phyloP scores from a whole-genome alignment of 106 monocot genomes.

The Dendrobium officinale region DNA sequence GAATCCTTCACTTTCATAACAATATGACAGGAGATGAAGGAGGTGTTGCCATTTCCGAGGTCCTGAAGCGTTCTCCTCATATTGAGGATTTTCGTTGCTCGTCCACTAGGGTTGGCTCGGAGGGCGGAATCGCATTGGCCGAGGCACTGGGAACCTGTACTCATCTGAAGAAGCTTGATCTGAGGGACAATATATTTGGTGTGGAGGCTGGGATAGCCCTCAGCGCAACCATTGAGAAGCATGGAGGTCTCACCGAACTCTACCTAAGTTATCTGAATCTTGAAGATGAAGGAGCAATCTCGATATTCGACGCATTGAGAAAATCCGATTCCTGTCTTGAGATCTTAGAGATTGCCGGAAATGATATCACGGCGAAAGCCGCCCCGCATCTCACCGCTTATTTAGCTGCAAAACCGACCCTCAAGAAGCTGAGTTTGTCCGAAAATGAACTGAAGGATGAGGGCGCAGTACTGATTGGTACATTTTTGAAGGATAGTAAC shows the following conservation, averaged over 20 bases:
- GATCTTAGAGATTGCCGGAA: slow-evolving; percentile 77
- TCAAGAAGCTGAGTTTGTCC: slow-evolving; percentile 59
- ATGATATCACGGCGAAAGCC: slow-evolving; percentile 56
- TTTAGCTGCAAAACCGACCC: slow-evolving; percentile 26
- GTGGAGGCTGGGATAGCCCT: slow-evolving; percentile 62
- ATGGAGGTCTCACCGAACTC: slow-evolving; percentile 50
- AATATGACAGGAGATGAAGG: slow-evolving; percentile 85
- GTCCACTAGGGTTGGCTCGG: slow-evolving; percentile 69
- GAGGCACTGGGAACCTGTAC: slow-evolving; percentile 51
- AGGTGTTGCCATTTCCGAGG: slow-evolving; percentile 50
- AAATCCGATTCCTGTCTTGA: slow-evolving; percentile 32
- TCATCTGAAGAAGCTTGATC: slow-evolving; percentile 59
- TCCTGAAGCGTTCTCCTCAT: slow-evolving; percentile 42
- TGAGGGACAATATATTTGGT: slow-evolving; percentile 85
- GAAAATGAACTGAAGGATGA: slow-evolving; percentile 86
- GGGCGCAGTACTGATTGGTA: slow-evolving; percentile 61
- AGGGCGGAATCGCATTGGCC: slow-evolving; percentile 61
- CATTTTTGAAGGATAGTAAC: slow-evolving; percentile 43
- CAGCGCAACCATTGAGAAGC: slow-evolving; percentile 41
- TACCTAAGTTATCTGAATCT: slow-evolving; percentile 82
- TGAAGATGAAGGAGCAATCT: slow-evolving; percentile 61
- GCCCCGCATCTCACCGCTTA: slow-evolving; percentile 34
- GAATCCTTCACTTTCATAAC: slow-evolving; percentile 83
- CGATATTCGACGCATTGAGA: slow-evolving; percentile 48
- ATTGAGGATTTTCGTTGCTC: slow-evolving; percentile 87